These are phyloP conservation scores for Fusarium sp. DNA, from an alignment of 2,329 filamentous ascomycete species.

Conservation along the genomic window DNA sequence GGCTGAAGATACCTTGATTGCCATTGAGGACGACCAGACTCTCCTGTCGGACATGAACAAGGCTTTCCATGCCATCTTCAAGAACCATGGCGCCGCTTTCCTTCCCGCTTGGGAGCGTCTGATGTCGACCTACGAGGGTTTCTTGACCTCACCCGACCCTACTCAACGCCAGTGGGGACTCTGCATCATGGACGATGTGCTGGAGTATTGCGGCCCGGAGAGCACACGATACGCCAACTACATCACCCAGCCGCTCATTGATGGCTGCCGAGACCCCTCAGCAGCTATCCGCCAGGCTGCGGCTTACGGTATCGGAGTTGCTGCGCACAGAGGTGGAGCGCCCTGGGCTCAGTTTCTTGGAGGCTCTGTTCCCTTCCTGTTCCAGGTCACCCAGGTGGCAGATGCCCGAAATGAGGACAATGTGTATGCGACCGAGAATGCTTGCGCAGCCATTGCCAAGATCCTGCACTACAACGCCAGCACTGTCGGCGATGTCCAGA, in stretches of 20 bases:
- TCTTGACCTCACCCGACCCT: slow-evolving; percentile 82
- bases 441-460: slow-evolving; percentile 95
- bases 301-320: slow-evolving; percentile 94
- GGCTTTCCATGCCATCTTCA: slow-evolving; percentile 98
- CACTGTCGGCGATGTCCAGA: slow-evolving; percentile 80
- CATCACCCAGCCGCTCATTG: slow-evolving; percentile 87
- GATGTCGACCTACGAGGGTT: slow-evolving; percentile 84
- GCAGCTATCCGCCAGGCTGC: slow-evolving; percentile 95
- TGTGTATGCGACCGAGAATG: slow-evolving; percentile 97
- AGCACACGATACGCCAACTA: slow-evolving; percentile 88
- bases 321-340: slow-evolving; percentile 89
- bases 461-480: slow-evolving; percentile 89
- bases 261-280: slow-evolving; percentile 85
- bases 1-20: slow-evolving; percentile 85
- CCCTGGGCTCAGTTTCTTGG: slow-evolving; percentile 90
- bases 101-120: slow-evolving; percentile 89
- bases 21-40: slow-evolving; percentile 97
- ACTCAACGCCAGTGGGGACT: slow-evolving; percentile 99
- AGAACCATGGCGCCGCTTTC: slow-evolving; percentile 89
- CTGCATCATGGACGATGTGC: slow-evolving; percentile 97
- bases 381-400: slow-evolving; percentile 83
- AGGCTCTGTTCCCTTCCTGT: slow-evolving; percentile 81
- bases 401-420: slow-evolving; percentile 92
- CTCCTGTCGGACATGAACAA: slow-evolving; percentile 99
- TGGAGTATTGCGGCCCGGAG: slow-evolving; percentile 93